Evolutionary conservation across 169 alveolate species (phyloP).

Genomic region (Cryptosporidium xiaoi): DNA sequence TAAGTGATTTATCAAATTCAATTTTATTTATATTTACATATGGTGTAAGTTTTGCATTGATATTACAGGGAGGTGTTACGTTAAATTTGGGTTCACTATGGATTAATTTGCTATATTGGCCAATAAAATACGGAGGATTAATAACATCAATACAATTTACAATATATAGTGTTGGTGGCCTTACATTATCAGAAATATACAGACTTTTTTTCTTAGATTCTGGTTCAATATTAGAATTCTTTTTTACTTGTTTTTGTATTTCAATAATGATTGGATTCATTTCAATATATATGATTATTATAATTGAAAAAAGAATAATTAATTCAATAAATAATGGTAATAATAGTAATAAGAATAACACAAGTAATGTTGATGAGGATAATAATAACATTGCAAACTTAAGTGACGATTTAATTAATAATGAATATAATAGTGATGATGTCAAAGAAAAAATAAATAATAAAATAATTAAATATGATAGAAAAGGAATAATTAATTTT

Average conservation of each 20-base stretch:
- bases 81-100: conserved; percentile 67
- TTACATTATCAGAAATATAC: conserved; percentile 50
- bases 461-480: neutral
- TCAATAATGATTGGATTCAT: conserved; percentile 19
- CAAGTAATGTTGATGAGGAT: neutral
- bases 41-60: conserved; percentile 62
- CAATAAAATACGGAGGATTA: conserved; percentile 48
- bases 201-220: conserved; percentile 13
- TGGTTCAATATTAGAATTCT: conserved; percentile 39
- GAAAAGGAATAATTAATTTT: neutral
- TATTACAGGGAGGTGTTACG: conserved; percentile 61
- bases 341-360: neutral
- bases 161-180: conserved; percentile 62
- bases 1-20: conserved; percentile 53
- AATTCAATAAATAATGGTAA: neutral
- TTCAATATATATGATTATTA: conserved; percentile 33
- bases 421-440: conserved; percentile 5
- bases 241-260: conserved; percentile 32
- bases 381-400: neutral
- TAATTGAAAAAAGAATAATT: conserved; percentile 33
- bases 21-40: conserved; percentile 6
- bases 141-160: conserved; percentile 64
- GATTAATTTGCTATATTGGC: conserved; percentile 65
- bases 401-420: neutral
- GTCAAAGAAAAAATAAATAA: neutral